Base-by-base conservation (phyloP, 2,329 filamentous ascomycete species). In the Monilinia polystroma region DNA sequence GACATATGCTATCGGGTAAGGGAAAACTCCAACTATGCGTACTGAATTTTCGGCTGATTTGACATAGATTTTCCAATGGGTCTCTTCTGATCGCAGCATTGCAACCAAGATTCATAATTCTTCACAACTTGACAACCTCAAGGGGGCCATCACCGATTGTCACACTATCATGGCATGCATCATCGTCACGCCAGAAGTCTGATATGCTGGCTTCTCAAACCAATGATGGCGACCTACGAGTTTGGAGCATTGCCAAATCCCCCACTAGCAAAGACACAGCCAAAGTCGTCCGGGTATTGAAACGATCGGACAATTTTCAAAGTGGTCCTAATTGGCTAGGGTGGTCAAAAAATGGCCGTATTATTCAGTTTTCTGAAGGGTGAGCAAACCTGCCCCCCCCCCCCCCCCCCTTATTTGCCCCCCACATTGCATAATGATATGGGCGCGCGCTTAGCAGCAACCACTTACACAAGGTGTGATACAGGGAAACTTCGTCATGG, bases 131-230 rank as follows among this genome's bases (percentile, higher is more conserved):
- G 70, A 93, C 90, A 59, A 96, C 92, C 0, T 90, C 90, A 0
- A 85, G 92, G 73, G 86, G 87, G 1, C 94, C 95, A 1, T 97
- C 94, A 0, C 90, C 92, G 2, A 93, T 99, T 62, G 88, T 93
- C 4, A 91, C 88, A 11, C 80, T 99, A 26, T 87, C 92, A 67
- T 99, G 95, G 95, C 95, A 99, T 82, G 93, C 94, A 49, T 97
- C 95, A 0, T 97, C 95, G 0, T 90, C 93, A 0, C 92, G 93
- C 72, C 93, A 97, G 78, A 97, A 96, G 79, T 97, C 95, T 0
- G 94, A 98, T 75, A 99, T 99, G 95, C 82, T 99, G 74, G 94
- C 94, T 1, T 91, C 93, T 11, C 94, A 98, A 79, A 95, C 92
- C 4, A 85, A 90, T 63, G 93, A 97, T 75, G 94, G 95, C 26